Evolutionary conservation across 176 grass and related monocot genomes (phyloP).

Genomic region (Saccharum officinarum): DNA sequence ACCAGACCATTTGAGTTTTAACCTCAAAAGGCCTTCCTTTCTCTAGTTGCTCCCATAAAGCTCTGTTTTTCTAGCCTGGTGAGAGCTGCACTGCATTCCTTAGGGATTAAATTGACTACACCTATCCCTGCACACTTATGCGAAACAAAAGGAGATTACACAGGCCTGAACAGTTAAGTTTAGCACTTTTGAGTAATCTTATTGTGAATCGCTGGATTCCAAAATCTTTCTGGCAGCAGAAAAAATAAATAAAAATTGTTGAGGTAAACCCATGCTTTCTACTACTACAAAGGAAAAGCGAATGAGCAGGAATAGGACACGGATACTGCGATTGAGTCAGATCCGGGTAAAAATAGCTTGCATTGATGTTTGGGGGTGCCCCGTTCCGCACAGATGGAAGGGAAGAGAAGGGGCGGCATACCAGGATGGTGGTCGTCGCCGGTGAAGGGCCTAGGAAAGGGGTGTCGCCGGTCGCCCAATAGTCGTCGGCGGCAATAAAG

Average conservation of each 20-base stretch:
- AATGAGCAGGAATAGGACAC: background rate
- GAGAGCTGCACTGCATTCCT: background rate
- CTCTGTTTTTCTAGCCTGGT: background rate
- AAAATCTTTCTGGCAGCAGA: background rate
- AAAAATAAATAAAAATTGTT: background rate
- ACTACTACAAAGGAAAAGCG: background rate
- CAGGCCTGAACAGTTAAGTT: background rate
- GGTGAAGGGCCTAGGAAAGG: no score
- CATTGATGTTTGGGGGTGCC: background rate
- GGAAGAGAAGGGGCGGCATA: background rate
- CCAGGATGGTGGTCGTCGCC: background rate
- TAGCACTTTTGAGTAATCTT: background rate
- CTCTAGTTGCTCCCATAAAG: background rate
- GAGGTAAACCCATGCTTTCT: background rate
- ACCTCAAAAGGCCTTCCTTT: background rate
- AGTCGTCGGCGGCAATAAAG: background rate
- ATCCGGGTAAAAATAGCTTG: background rate
- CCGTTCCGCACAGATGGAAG: background rate
- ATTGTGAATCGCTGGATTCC: background rate
- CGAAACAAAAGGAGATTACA: background rate
- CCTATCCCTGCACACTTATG: background rate
- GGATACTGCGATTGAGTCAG: background rate
- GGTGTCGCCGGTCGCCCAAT: no score
- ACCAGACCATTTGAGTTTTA: background rate
- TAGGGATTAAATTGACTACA: background rate